A percentile compares a stretch with the other conserved stretches of the same genome.
Conservation (phyloP, 2,329 filamentous ascomycete genomes). For the Nectriaceae sp. region DNA sequence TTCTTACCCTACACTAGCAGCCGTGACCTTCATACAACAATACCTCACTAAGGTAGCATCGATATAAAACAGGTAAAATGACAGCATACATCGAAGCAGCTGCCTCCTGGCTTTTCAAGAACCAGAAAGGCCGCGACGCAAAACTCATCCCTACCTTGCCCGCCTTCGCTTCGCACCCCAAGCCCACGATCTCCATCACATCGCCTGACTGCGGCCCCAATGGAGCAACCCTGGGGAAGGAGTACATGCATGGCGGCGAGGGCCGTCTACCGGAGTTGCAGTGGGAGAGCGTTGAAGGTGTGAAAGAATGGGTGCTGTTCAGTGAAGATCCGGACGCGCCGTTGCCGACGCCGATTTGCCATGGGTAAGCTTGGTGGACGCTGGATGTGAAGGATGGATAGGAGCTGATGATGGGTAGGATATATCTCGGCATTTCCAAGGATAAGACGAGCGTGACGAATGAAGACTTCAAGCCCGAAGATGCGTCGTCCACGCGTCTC, state of each 20-base stretch:
- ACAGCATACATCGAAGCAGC: slow-evolving; percentile 35
- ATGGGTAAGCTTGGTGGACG: slow-evolving; percentile 38
- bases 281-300: slow-evolving; percentile 39
- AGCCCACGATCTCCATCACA: slow-evolving; percentile 40
- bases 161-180: slow-evolving; percentile 35
- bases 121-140: slow-evolving; percentile 38
- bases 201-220: slow-evolving; percentile 43
- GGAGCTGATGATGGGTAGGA: slow-evolving; percentile 10
- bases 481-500: slow-evolving; percentile 30
- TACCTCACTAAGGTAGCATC: no score
- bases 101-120: slow-evolving; percentile 42
- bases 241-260: slow-evolving; percentile 41
- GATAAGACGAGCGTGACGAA: slow-evolving; percentile 20
- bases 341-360: slow-evolving; percentile 44
- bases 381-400: not conserved
- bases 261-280: slow-evolving; percentile 42
- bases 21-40: no score
- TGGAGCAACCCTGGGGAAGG: slow-evolving; percentile 35
- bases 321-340: slow-evolving; percentile 50
- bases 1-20: no score
- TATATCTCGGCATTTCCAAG: slow-evolving; percentile 25
- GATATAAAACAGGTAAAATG: no score
- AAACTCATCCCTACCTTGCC: slow-evolving; percentile 39
- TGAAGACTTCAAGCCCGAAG: slow-evolving; percentile 39
- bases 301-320: slow-evolving; percentile 49